Evolutionary conservation across 2,329 filamentous ascomycete species (phyloP).

Genomic region (Aspergillus quadrilineatus): DNA sequence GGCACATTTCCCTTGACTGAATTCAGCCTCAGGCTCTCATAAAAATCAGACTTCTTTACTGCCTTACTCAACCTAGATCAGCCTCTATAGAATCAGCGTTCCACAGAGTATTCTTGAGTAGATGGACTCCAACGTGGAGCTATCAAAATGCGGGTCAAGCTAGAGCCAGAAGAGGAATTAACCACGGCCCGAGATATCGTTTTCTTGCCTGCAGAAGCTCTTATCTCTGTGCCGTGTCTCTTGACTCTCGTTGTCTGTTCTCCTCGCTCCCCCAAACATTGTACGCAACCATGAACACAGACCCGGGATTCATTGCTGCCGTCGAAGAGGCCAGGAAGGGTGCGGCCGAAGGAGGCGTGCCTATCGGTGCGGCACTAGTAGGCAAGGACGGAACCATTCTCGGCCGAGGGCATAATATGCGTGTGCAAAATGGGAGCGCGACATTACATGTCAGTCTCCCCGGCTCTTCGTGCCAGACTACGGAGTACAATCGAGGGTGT

Average conservation of each 20-base stretch:
- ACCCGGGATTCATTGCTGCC: constrained; percentile 57
- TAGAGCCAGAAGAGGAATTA: constrained; percentile 14
- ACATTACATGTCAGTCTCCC: constrained; percentile 64
- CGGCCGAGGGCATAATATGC: constrained; percentile 72
- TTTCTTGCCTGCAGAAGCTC: neutral
- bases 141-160: constrained; percentile 15
- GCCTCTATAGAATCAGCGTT: too few relatives aligned
- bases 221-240: neutral
- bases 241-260: neutral
- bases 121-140: neutral
- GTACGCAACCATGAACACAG: constrained; percentile 35
- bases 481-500: neutral
- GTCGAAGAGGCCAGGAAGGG: constrained; percentile 58
- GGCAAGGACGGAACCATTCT: constrained; percentile 67
- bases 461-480: neutral
- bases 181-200: constrained; percentile 6
- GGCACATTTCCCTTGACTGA: too few relatives aligned
- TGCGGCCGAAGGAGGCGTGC: constrained; percentile 58
- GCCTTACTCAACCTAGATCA: too few relatives aligned
- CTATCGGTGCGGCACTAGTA: constrained; percentile 63
- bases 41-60: too few relatives aligned
- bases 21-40: too few relatives aligned
- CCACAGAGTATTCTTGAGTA: neutral
- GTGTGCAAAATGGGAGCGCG: constrained; percentile 69
- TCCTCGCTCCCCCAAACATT: constrained; percentile 3